These are phyloP conservation scores for Blastocystis sp. DNA, from an alignment of 352 stramenopile species.

Conservation along the genomic window DNA sequence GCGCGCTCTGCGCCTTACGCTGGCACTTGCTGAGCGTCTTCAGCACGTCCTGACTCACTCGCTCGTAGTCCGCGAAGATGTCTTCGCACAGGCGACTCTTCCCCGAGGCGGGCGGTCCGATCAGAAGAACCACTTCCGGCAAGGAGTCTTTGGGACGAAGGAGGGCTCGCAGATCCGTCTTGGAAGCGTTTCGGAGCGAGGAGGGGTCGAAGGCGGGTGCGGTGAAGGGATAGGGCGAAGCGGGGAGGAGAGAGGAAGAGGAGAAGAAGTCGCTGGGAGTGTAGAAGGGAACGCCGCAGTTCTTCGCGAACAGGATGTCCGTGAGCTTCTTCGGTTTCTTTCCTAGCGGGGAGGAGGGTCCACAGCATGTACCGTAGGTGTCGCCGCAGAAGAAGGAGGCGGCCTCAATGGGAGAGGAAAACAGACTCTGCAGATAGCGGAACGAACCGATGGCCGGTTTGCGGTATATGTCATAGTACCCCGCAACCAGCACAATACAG, in stretches of 20 bases:
- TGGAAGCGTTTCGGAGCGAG: conserved; percentile 57
- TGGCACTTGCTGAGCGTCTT: conserved; percentile 80
- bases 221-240: not conserved
- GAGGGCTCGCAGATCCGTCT: not conserved
- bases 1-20: conserved; percentile 74
- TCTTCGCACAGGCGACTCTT: conserved; percentile 79
- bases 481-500: conserved; percentile 31
- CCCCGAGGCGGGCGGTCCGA: conserved; percentile 74
- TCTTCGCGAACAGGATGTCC: conserved; percentile 84
- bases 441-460: conserved; percentile 46
- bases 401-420: not conserved
- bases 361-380: not conserved
- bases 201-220: conserved; percentile 71
- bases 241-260: conserved; percentile 73
- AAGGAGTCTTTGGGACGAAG: not conserved
- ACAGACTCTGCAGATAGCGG: conserved; percentile 28
- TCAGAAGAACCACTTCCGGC: conserved; percentile 71
- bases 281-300: conserved; percentile 79
- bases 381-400: conserved; percentile 60
- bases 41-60: conserved; percentile 82
- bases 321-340: conserved; percentile 71
- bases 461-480: conserved; percentile 26
- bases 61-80: conserved; percentile 77
- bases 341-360: not conserved
- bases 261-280: conserved; percentile 82